Conservation (phyloP, 2,329 filamentous ascomycete genomes). For the Trichoderma gracile region DNA sequence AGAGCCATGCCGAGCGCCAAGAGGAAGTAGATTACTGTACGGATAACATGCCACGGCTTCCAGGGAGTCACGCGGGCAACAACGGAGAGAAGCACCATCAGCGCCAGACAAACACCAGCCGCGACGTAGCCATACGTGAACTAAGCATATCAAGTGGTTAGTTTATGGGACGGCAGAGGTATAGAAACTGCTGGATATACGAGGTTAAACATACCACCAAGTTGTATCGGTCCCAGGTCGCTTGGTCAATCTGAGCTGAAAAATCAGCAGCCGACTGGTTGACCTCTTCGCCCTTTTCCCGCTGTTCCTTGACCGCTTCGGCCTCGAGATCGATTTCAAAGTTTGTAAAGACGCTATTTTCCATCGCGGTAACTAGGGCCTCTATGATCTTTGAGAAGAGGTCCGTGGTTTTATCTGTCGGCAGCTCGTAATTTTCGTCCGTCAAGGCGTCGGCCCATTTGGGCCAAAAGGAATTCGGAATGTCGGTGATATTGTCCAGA, state of each 20-base stretch:
- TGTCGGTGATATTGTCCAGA: conserved; percentile 34
- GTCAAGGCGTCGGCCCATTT: conserved; percentile 23
- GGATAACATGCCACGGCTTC: conserved; percentile 38
- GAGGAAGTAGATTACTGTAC: conserved; percentile 35
- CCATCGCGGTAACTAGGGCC: conserved; percentile 29
- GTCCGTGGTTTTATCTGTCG: background rate
- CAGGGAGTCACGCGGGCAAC: conserved; percentile 37
- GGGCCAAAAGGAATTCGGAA: conserved; percentile 36
- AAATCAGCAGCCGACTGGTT: conserved; percentile 18
- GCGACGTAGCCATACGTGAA: conserved; percentile 41
- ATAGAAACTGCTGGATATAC: too few relatives aligned
- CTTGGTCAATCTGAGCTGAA: conserved; percentile 31
- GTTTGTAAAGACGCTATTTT: conserved; percentile 35
- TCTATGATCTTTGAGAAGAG: conserved; percentile 17
- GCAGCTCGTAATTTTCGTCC: background rate
- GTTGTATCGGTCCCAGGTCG: conserved; percentile 34
- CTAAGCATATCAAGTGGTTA: conserved; percentile 27
- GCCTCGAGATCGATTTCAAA: conserved; percentile 38
- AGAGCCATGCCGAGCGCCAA: conserved; percentile 37
- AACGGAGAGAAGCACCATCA: conserved; percentile 38
- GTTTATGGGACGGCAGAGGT: background rate
- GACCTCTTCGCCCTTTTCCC: conserved; percentile 12
- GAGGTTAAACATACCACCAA: conserved; percentile 35
- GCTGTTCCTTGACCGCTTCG: conserved; percentile 4
- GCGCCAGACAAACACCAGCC: conserved; percentile 36